These are phyloP conservation scores for Leccinum glutinopallens DNA, from an alignment of 1,284 basidiomycete genomes.

Conservation along the genomic window DNA sequence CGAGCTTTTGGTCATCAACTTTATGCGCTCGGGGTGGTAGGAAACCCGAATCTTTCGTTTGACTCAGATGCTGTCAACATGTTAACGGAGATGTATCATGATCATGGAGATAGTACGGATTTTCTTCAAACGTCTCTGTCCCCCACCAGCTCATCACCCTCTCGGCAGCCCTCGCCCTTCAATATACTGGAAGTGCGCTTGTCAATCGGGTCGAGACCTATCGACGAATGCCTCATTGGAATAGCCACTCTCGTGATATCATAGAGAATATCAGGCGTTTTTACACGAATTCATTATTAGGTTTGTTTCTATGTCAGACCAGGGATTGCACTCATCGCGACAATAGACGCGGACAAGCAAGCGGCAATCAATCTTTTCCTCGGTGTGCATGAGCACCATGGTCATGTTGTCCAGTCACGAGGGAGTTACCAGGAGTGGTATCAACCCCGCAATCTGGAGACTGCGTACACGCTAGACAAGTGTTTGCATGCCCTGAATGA, in stretches of 20 bases:
- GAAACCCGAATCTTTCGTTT: constrained; percentile 84
- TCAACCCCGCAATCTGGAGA: constrained; percentile 66
- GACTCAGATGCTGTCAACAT: constrained; percentile 97
- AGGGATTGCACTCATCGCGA: constrained; percentile 2
- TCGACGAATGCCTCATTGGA: constrained; percentile 95
- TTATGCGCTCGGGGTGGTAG: constrained; percentile 89
- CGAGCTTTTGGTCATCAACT: constrained; percentile 94
- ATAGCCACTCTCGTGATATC: constrained; percentile 95
- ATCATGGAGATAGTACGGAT: constrained; percentile 87
- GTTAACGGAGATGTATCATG: constrained; percentile 99
- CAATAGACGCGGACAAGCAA: constrained; percentile 93
- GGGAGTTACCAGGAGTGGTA: constrained; percentile 86
- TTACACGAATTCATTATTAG: constrained; percentile 93
- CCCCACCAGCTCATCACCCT: constrained; percentile 4
- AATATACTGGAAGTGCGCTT: constrained; percentile 95
- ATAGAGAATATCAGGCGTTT: constrained; percentile 96
- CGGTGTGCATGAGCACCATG: constrained; percentile 68
- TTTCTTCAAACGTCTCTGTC: neutral
- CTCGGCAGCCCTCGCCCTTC: constrained; percentile 82
- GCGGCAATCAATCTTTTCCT: constrained; percentile 97
- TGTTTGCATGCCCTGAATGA: constrained; percentile 56
- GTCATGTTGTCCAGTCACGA: constrained; percentile 47
- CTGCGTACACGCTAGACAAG: constrained; percentile 58
- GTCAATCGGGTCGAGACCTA: constrained; percentile 98
- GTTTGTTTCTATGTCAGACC: constrained; percentile 38